phyloP scores from a whole-genome alignment of 2,329 filamentous ascomycete genomes.

The Paraconiothyrium sp. region DNA sequence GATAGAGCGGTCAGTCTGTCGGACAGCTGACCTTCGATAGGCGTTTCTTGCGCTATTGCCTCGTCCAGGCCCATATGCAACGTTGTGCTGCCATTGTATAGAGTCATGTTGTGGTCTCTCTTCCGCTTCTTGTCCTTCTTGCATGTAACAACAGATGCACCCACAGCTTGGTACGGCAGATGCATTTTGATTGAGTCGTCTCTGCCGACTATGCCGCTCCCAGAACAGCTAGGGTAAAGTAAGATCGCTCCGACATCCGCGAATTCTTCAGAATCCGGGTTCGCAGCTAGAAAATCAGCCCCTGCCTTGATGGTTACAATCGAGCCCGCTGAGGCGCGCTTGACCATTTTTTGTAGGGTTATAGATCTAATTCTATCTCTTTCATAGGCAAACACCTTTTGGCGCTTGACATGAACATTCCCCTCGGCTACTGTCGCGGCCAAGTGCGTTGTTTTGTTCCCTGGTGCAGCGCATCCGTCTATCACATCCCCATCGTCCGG shows the following conservation, averaged over 20 bases:
- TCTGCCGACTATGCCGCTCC: constrained; percentile 90
- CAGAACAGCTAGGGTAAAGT: constrained; percentile 93
- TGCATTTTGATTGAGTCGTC: constrained; percentile 76
- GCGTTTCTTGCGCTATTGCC: constrained; percentile 51
- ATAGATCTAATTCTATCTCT: constrained; percentile 75
- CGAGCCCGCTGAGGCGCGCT: constrained; percentile 73
- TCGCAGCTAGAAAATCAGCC: constrained; percentile 82
- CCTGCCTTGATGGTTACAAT: constrained; percentile 75
- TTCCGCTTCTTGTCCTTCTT: constrained; percentile 47
- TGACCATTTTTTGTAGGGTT: constrained; percentile 86
- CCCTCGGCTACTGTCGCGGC: constrained; percentile 73
- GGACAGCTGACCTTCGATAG: constrained; percentile 41
- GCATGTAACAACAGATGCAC: constrained; percentile 33
- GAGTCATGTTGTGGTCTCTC: constrained; percentile 22
- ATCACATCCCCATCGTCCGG: constrained; percentile 78
- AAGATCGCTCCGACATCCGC: constrained; percentile 80
- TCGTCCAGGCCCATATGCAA: constrained; percentile 40
- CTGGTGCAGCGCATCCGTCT: constrained; percentile 94
- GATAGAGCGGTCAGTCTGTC: constrained; percentile 77
- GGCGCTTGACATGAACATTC: constrained; percentile 37
- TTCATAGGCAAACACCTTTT: constrained; percentile 79
- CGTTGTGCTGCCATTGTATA: constrained; percentile 20
- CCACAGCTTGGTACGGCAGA: constrained; percentile 55
- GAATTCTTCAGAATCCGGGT: constrained; percentile 71
- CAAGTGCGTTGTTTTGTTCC: constrained; percentile 96